phyloP scores from a whole-genome alignment of 208 protist species.

The Trypanosoma platydactyli region DNA sequence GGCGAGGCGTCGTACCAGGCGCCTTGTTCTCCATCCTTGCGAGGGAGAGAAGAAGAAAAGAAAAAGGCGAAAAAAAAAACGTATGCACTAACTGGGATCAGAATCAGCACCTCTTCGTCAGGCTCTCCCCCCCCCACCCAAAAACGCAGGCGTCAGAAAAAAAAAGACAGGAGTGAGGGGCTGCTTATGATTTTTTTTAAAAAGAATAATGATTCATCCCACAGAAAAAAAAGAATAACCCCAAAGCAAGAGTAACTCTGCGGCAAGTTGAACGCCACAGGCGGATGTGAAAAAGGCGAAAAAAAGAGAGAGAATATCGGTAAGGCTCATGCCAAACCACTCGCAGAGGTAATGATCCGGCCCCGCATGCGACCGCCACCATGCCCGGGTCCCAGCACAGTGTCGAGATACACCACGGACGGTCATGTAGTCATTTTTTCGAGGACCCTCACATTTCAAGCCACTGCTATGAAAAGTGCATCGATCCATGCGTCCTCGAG shows the following conservation, averaged over 20 bases:
- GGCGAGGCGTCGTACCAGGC: conserved; percentile 57
- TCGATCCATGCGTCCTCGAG: conserved; percentile 7
- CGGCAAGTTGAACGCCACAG: conserved; percentile 16
- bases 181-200: too few relatives aligned
- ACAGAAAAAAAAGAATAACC: conserved; percentile 6
- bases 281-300: conserved; percentile 22
- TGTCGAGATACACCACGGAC: conserved; percentile 6
- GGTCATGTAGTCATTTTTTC: neutral
- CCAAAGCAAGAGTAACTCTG: conserved; percentile 8
- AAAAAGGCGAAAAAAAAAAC: conserved; percentile 19
- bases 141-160: neutral
- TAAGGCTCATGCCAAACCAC: conserved; percentile 9
- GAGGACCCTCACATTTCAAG: conserved; percentile 4
- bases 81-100: neutral
- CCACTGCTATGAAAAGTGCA: conserved; percentile 18
- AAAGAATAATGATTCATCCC: neutral
- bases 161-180: conserved; percentile 8
- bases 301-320: conserved; percentile 7
- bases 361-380: conserved; percentile 5
- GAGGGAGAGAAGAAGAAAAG: conserved; percentile 11
- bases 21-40: conserved; percentile 78
- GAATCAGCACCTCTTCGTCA: neutral
- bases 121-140: too few relatives aligned
- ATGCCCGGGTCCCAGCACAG: conserved; percentile 7
- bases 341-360: conserved; percentile 17